Evolutionary conservation across 768 basidiomycete genomes (phyloP).

Genomic region (Myochromella boudieri): DNA sequence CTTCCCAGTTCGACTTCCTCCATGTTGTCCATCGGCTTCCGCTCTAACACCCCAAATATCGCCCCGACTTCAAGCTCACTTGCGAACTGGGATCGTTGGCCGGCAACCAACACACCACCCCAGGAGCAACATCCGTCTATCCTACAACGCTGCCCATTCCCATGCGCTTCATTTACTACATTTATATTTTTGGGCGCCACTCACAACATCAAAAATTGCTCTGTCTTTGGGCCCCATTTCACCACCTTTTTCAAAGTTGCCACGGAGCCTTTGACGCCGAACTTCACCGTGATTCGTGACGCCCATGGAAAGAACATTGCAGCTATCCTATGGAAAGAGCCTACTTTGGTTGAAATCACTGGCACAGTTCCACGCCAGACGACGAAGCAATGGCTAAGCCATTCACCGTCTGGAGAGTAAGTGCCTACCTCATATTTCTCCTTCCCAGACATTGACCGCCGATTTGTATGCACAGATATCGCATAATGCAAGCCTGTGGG

Average conservation of each 20-base stretch:
- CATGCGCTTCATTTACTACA: too few relatives aligned
- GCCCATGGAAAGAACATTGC: constrained; percentile 34
- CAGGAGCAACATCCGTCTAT: too few relatives aligned
- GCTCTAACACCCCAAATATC: too few relatives aligned
- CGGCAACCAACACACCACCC: too few relatives aligned
- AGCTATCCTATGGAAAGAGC: constrained; percentile 38
- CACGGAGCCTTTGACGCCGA: constrained; percentile 33
- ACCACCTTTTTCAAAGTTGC: constrained; percentile 37
- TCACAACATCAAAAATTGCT: constrained; percentile 39
- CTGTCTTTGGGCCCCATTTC: constrained; percentile 36
- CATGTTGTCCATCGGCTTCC: too few relatives aligned
- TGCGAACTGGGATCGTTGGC: too few relatives aligned
- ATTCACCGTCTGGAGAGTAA: constrained; percentile 38
- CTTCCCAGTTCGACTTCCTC: too few relatives aligned
- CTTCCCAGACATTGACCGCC: not conserved
- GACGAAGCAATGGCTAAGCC: constrained; percentile 38
- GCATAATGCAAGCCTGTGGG: not conserved
- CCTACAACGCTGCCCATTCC: too few relatives aligned
- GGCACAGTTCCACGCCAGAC: constrained; percentile 30
- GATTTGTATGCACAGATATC: constrained; percentile 4
- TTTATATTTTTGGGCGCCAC: too few relatives aligned
- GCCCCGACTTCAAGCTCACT: too few relatives aligned
- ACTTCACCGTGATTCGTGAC: constrained; percentile 37
- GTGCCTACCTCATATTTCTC: not conserved
- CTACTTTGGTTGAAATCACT: constrained; percentile 34